These are phyloP conservation scores for Cyberlindnera nakhonratchasimensis DNA, from an alignment of 805 yeast genomes.

Conservation along the genomic window DNA sequence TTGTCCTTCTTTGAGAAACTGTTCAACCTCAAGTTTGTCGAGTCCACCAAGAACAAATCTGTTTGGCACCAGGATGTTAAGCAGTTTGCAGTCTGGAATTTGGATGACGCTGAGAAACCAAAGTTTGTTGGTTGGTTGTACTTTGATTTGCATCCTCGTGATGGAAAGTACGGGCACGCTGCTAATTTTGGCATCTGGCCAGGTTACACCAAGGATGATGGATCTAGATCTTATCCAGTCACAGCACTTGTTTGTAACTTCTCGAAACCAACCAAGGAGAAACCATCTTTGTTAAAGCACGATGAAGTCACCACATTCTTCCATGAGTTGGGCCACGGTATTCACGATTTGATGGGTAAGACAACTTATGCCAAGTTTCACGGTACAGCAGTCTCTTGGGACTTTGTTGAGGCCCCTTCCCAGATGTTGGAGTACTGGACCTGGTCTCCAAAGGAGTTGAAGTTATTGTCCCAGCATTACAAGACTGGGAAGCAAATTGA, in stretches of 20 bases:
- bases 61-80: slow-evolving; percentile 81
- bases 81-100: slow-evolving; percentile 67
- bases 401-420: slow-evolving; percentile 89
- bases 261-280: slow-evolving; percentile 64
- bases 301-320: slow-evolving; percentile 78
- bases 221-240: slow-evolving; percentile 56
- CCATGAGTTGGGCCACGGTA: slow-evolving; percentile 90
- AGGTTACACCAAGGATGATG: slow-evolving; percentile 50
- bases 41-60: slow-evolving; percentile 36
- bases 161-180: slow-evolving; percentile 86
- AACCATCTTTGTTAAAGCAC: slow-evolving; percentile 75
- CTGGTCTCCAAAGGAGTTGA: slow-evolving; percentile 65
- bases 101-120: slow-evolving; percentile 45
- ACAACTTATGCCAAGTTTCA: slow-evolving; percentile 65
- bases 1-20: slow-evolving; percentile 64
- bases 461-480: slow-evolving; percentile 62
- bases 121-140: slow-evolving; percentile 75
- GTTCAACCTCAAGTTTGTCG: slow-evolving; percentile 64
- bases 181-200: slow-evolving; percentile 72
- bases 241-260: slow-evolving; percentile 84
- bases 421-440: slow-evolving; percentile 89
- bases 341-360: slow-evolving; percentile 69
- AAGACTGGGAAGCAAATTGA: slow-evolving; percentile 51
- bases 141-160: slow-evolving; percentile 81
- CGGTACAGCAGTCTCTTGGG: slow-evolving; percentile 74